Percentiles rank a stretch among this genome's conserved stretches.
Evolutionary conservation across 2,329 filamentous ascomycete genomes (phyloP).

Genomic region (Plectosphaerella sp.): DNA sequence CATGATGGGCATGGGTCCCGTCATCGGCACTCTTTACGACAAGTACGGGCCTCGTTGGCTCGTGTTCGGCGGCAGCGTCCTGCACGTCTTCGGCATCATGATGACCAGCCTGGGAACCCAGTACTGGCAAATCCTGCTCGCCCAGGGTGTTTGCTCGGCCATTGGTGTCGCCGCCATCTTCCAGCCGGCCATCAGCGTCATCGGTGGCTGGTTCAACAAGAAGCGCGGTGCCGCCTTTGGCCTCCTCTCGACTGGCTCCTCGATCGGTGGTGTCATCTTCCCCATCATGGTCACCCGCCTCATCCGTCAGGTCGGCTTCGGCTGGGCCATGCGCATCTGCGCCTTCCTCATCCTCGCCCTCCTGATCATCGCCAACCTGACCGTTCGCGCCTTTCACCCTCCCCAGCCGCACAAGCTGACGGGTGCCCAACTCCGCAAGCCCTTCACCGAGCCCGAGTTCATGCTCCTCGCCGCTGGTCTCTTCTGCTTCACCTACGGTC

Average conservation of each 20-base stretch:
- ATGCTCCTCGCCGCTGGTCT: conserved; percentile 23
- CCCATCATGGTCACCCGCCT: conserved; percentile 33
- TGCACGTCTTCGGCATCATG: conserved; percentile 60
- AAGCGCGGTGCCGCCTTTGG: conserved; percentile 29
- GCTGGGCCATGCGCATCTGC: conserved; percentile 32
- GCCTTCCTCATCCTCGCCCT: conserved; percentile 31
- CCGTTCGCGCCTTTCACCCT: conserved; percentile 20
- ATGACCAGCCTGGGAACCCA: conserved; percentile 48
- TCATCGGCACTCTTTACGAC: conserved; percentile 62
- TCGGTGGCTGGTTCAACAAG: conserved; percentile 28
- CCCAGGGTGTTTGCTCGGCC: conserved; percentile 31
- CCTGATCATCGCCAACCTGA: conserved; percentile 26
- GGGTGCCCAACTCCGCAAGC: conserved; percentile 23
- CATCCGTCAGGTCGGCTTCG: conserved; percentile 28
- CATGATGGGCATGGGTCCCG: conserved; percentile 50
- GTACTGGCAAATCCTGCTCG: conserved; percentile 35
- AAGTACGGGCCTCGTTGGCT: conserved; percentile 56
- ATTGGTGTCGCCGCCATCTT: conserved; percentile 30
- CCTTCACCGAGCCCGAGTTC: conserved; percentile 25
- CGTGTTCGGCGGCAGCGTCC: conserved; percentile 43
- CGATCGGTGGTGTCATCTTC: conserved; percentile 31
- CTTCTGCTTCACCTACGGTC: conserved; percentile 29
- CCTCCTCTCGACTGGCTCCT: conserved; percentile 27
- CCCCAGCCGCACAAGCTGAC: conserved; percentile 21
- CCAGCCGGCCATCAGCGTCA: conserved; percentile 24